Evolutionary conservation across 352 stramenopile genomes (phyloP), one percentile per base, ranked within the genome.

Genomic region (Globisporangium nagaii): DNA sequence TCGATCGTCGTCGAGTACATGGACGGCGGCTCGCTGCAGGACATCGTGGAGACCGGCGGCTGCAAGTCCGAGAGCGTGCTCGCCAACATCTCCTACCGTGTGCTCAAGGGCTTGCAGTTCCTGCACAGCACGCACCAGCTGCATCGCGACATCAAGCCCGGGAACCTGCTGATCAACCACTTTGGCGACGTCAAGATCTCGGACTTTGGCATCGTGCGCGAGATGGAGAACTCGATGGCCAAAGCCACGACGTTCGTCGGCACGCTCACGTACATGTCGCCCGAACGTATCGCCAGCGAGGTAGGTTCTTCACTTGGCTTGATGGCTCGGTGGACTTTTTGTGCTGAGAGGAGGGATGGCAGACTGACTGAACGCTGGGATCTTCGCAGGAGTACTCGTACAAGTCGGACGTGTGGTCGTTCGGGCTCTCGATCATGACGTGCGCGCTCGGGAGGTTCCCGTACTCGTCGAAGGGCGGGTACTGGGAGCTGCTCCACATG

Each of bases 1-100:
- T 96, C 81, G 0, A 96, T 98, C 40, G 86, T 98, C n/a, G 80
- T 98, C 39, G 93, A 98, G 66, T 98, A 97, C 65, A 98, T 98
- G 92, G 85, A 97, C 48, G 92, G 86, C n/a, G 93, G 93, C 13
- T 96, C 86, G 30, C 73, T 98, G 2, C 86, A 98, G 60, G 91
- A 97, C 44, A 92, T 97, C 28, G 88, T 98, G 17, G 80, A 97
- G 43, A 88, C 72, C 6, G 89, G 88, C 20, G 89, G 87, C 20
- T 96, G 82, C 60, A 88, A 79, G 27, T 86, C 78, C 32, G 92
- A 98, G 50, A 70, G 67, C 22, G 84, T 93, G n/a, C 69, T 98
- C 19, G 86, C 89, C 7, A 91, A 93, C 24, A 96, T 98, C 35
- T 88, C 85, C 13, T 83, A 78, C 31, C 75, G 89, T 9, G 84